Base-by-base conservation (phyloP, 2,329 filamentous ascomycete species). In the Claviceps sp. region DNA sequence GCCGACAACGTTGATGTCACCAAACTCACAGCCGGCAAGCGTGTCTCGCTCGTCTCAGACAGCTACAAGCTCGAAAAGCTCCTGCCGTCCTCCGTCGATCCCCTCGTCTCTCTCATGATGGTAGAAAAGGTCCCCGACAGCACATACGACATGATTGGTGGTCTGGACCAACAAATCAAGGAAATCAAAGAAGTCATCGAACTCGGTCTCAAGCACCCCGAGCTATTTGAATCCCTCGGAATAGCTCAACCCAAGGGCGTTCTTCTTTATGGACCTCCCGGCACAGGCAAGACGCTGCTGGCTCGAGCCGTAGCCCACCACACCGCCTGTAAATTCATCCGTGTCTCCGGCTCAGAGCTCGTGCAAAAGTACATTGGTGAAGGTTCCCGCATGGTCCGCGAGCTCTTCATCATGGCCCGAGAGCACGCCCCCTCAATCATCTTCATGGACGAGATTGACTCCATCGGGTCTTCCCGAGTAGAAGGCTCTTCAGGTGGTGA, bases 181-280 rank as follows among this genome's bases (percentile, higher is more conserved):
- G 93, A 98, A 68, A 98, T 98, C 77, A 98, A 98, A 74, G 93
- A 98, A 72, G 93, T 98, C 62, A 97, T 98, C 68, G 93, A 98
- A 75, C 84, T 98, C 45, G 93, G 93, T 58, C 81, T 98, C 56
- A 96, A 97, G 76, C 93, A 98, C 69, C 93, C 93, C 5, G 93
- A 98, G 71, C 82, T 98, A 38, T 98, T 98, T 71, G 93, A 98
- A 71, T 95, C 89, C n/a, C 82, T 98, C 53, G 93, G 93, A 62
- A 98, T 98, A 62, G 93, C 91, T 59, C 93, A 98, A 65, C 93
- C 93, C 45, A 98, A 98, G 74, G 93, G 93, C 65, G 93, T 98
- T 17, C 75, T 98, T 54, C 82, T 98, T 46, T 98, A 98, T 68
- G 93, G 93, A 0, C 93, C 93, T 4, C 93, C 93, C 1, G 93